Conservation (phyloP, 2,329 filamentous ascomycete genomes). For the Colletotrichum agaves region DNA sequence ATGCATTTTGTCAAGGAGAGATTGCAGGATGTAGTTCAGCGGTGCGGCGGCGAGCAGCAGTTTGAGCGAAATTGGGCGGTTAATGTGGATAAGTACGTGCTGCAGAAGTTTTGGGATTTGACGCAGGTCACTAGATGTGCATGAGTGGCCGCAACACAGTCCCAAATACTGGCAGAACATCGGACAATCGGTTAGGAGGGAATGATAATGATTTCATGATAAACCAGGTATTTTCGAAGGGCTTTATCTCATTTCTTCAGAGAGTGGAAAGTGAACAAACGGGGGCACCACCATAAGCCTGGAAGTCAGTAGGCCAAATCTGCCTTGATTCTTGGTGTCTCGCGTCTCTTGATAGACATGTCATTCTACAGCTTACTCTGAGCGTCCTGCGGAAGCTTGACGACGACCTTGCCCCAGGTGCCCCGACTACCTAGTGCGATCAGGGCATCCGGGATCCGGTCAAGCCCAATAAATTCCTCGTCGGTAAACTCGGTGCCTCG, state of each 20-base stretch:
- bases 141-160: neutral
- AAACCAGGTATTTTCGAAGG: conserved; percentile 12
- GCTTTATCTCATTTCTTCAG: neutral
- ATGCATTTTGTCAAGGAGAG: conserved; percentile 72
- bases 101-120: conserved; percentile 65
- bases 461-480: conserved; percentile 83
- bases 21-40: conserved; percentile 67
- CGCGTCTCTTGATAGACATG: conserved; percentile 2
- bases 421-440: conserved; percentile 81
- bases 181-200: neutral
- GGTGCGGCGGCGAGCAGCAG: conserved; percentile 70
- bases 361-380: conserved; percentile 64
- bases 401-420: conserved; percentile 96
- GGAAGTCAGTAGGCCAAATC: neutral
- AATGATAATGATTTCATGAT: conserved; percentile 33
- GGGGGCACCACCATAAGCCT: neutral
- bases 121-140: conserved; percentile 7
- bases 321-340: neutral
- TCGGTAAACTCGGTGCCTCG: conserved; percentile 85
- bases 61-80: conserved; percentile 76
- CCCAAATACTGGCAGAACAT: neutral
- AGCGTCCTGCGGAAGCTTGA: conserved; percentile 79
- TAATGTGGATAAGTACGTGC: conserved; percentile 80
- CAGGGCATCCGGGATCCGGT: conserved; percentile 80
- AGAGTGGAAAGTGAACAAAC: conserved; percentile 9